Evolutionary conservation across 257 asterid species (phyloP).

Genomic region (Oldenlandia corymbosa): DNA sequence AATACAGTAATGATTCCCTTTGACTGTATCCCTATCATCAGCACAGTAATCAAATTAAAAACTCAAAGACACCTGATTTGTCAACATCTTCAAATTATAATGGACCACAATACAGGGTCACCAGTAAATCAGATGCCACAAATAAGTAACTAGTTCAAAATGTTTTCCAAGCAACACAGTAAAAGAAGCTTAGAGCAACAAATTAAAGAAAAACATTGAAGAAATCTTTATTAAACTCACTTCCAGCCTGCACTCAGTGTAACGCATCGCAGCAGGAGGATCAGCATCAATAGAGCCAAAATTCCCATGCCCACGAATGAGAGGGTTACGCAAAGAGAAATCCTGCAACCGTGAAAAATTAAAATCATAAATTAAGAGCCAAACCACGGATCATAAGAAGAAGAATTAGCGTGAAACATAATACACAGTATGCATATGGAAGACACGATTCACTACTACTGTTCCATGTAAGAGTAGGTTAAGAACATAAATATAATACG

Average conservation of each 20-base stretch:
- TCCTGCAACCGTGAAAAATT: slow-evolving; percentile 39
- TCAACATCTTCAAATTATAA: too few relatives aligned
- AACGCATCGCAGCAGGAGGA: slow-evolving; percentile 99
- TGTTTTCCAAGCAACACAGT: not conserved
- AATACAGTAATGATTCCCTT: slow-evolving; percentile 12
- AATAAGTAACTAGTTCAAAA: not conserved
- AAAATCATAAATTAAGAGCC: not conserved
- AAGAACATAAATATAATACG: not conserved
- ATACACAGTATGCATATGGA: too few relatives aligned
- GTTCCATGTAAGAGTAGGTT: not conserved
- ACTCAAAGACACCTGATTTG: not conserved
- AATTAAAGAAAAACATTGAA: not conserved
- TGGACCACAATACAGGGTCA: too few relatives aligned
- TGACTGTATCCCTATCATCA: too few relatives aligned
- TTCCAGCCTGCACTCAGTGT: slow-evolving; percentile 96
- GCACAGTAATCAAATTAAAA: not conserved
- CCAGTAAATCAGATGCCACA: not conserved
- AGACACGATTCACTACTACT: too few relatives aligned
- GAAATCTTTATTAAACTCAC: slow-evolving; percentile 24
- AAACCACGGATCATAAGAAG: not conserved
- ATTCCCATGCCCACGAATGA: slow-evolving; percentile 93
- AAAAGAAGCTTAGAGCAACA: not conserved
- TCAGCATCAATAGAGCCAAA: slow-evolving; percentile 98
- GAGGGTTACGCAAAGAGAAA: slow-evolving; percentile 94
- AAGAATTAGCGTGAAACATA: not conserved